These are phyloP conservation scores for Podospora bellae-mahoneyi DNA, from an alignment of 495 filamentous ascomycete genomes.

Conservation along the genomic window DNA sequence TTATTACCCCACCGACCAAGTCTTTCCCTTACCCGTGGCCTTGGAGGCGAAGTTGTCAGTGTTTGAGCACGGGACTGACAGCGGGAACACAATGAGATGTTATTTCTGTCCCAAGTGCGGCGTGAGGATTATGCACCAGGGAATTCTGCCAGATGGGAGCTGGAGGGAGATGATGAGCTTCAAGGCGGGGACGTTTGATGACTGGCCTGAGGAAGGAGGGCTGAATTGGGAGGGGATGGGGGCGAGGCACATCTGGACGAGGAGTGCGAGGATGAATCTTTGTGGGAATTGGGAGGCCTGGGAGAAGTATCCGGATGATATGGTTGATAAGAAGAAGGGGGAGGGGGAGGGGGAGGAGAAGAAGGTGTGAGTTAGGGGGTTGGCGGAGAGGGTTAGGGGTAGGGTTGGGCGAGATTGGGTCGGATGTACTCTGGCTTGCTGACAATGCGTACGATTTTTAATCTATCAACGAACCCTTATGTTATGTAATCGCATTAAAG, in stretches of 20 bases:
- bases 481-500: no score
- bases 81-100: slow-evolving; percentile 44
- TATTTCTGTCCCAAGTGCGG: slow-evolving; percentile 48
- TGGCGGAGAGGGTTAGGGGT: neutral
- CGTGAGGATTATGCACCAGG: slow-evolving; percentile 44
- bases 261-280: slow-evolving; percentile 5
- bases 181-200: slow-evolving; percentile 51
- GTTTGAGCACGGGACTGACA: slow-evolving; percentile 41
- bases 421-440: no score
- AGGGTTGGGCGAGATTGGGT: neutral
- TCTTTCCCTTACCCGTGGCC: slow-evolving; percentile 47
- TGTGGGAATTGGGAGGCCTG: slow-evolving; percentile 9
- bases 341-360: neutral
- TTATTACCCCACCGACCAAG: slow-evolving; percentile 30
- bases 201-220: neutral
- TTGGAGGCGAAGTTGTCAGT: slow-evolving; percentile 28
- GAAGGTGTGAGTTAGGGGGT: neutral
- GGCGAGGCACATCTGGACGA: slow-evolving; percentile 7
- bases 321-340: neutral
- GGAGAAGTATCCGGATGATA: slow-evolving; percentile 8
- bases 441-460: no score
- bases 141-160: slow-evolving; percentile 31
- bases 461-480: no score
- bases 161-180: slow-evolving; percentile 36
- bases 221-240: slow-evolving; percentile 18